A percentile compares a stretch with the other conserved stretches of the same genome.
Conservation (phyloP, 2,329 filamentous ascomycete species). For the Ceratocystis variospora region DNA sequence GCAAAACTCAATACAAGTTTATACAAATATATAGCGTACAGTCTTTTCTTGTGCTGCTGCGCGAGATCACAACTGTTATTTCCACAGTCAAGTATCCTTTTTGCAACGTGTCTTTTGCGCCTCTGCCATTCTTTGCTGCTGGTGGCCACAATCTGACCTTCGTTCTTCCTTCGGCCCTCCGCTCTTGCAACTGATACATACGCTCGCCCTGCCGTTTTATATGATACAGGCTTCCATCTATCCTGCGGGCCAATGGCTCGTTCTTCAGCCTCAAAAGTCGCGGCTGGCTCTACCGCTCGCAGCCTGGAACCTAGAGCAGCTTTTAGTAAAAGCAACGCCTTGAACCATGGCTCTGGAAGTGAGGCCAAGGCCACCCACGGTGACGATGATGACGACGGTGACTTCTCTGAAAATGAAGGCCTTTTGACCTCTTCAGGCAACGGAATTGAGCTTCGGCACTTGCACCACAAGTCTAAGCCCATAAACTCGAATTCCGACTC, state of each 20-base stretch:
- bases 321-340: background rate
- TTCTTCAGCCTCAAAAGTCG: slow-evolving; percentile 2
- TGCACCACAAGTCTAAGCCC: slow-evolving; percentile 11
- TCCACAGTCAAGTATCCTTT: background rate
- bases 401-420: slow-evolving; percentile 41
- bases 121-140: background rate
- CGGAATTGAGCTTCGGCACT: slow-evolving; percentile 21
- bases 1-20: background rate
- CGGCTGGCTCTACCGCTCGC: slow-evolving; percentile 1
- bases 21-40: background rate
- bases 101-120: background rate
- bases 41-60: background rate
- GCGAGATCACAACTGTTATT: background rate
- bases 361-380: background rate
- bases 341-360: background rate
- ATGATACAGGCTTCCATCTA: background rate
- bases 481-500: slow-evolving; percentile 21
- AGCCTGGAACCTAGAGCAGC: background rate
- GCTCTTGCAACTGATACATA: background rate
- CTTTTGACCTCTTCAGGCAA: slow-evolving; percentile 36
- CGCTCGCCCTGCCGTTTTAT: background rate
- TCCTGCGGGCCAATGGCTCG: slow-evolving; percentile 10
- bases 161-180: background rate
- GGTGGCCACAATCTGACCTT: background rate
- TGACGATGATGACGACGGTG: background rate